Evolutionary conservation across 176 grass and related monocot species (phyloP).

Genomic region (Bromus sterilis): DNA sequence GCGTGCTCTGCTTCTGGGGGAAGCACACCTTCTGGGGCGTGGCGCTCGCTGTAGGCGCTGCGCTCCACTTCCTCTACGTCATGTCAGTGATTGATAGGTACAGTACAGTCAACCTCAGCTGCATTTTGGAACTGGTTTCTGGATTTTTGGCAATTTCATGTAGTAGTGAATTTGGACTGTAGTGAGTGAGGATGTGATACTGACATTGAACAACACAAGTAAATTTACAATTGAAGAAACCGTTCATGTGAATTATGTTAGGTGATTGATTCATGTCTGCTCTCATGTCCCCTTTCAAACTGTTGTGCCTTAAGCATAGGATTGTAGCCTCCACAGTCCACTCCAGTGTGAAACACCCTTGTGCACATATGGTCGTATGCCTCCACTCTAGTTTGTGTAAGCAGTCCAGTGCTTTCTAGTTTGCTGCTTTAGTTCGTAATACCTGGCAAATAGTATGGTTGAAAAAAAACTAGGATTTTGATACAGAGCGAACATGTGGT

Average conservation of each 20-base stretch:
- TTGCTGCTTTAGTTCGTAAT: neutral
- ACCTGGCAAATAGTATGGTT: neutral
- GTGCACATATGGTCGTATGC: neutral
- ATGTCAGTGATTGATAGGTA: conserved; percentile 97
- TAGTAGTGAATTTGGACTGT: conserved; percentile 10
- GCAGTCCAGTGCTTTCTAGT: neutral
- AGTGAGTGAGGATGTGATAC: neutral
- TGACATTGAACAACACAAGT: neutral
- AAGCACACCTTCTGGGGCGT: conserved; percentile 91
- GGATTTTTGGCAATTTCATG: neutral
- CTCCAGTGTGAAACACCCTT: neutral
- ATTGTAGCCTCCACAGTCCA: conserved; percentile 8
- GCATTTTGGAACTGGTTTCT: neutral
- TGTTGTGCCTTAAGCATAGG: neutral
- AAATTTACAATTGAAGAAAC: conserved; percentile 6
- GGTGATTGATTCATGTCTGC: neutral
- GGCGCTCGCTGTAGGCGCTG: conserved; percentile 67
- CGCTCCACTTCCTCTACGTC: conserved; percentile 85
- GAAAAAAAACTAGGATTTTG: too few species aligned
- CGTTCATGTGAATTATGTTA: neutral
- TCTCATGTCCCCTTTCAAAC: neutral
- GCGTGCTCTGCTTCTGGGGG: conserved; percentile 92
- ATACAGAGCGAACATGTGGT: too few species aligned
- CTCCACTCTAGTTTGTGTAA: neutral
- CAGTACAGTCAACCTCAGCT: conserved; percentile 26